These are phyloP conservation scores for Vinca minor DNA, from an alignment of 257 asterid species.

Conservation along the genomic window DNA sequence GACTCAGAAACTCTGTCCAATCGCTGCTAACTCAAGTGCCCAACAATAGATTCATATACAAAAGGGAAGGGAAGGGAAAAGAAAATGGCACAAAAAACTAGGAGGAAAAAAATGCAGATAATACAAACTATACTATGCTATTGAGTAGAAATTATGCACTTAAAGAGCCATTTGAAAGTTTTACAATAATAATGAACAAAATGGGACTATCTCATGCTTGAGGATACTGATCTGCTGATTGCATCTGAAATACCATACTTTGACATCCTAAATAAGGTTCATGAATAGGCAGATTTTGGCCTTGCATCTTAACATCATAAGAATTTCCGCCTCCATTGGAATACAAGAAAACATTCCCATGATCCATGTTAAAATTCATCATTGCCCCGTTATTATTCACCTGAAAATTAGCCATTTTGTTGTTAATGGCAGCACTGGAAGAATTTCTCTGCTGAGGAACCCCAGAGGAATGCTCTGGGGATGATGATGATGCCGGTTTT, in stretches of 20 bases:
- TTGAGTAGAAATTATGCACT: slow-evolving; percentile 28
- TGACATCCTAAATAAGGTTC: slow-evolving; percentile 53
- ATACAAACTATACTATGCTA: slow-evolving; percentile 35
- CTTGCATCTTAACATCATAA: slow-evolving; percentile 35
- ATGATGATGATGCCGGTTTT: slow-evolving; percentile 31
- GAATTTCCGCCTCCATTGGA: slow-evolving; percentile 2
- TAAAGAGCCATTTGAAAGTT: slow-evolving; percentile 10
- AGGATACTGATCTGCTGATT: slow-evolving; percentile 49
- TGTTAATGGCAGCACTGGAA: too few relatives aligned
- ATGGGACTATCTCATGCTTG: slow-evolving; percentile 38
- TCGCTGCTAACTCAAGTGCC: slow-evolving; percentile 2
- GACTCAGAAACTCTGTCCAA: too few relatives aligned
- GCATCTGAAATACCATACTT: slow-evolving; percentile 56
- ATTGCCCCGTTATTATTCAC: slow-evolving; percentile 28
- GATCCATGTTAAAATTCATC: slow-evolving; percentile 39
- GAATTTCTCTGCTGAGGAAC: slow-evolving; percentile 29
- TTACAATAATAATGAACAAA: neutral
- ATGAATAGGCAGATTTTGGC: slow-evolving; percentile 34
- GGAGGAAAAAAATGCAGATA: neutral
- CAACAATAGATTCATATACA: slow-evolving; percentile 42
- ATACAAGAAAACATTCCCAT: slow-evolving; percentile 29
- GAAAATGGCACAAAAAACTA: too few relatives aligned
- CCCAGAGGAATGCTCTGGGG: slow-evolving; percentile 19
- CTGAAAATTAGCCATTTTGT: slow-evolving; percentile 43
- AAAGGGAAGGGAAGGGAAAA: neutral